Conservation (phyloP, 1,139 yeast genomes). For the Candida tunisiensis region DNA sequence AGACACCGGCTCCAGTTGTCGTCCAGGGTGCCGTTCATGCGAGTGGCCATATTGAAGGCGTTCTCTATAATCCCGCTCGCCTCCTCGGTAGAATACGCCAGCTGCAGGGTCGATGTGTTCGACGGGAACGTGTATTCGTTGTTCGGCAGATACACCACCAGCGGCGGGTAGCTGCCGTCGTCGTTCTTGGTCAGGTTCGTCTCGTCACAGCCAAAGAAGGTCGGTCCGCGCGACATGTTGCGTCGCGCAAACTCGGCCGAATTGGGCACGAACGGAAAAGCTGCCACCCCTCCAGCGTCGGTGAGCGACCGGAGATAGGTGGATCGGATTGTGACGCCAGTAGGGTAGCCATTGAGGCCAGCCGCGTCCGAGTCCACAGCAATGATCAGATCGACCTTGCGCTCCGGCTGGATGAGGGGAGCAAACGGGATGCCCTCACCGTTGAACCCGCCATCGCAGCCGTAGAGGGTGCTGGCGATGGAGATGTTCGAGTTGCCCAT, state of each 20-base stretch:
- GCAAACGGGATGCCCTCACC: slow-evolving; percentile 59
- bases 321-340: slow-evolving; percentile 32
- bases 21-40: slow-evolving; percentile 58
- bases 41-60: slow-evolving; percentile 66
- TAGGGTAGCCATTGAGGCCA: slow-evolving; percentile 32
- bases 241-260: slow-evolving; percentile 34
- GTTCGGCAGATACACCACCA: slow-evolving; percentile 69
- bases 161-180: slow-evolving; percentile 33
- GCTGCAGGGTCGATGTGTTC: slow-evolving; percentile 56
- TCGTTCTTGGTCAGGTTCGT: slow-evolving; percentile 29
- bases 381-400: slow-evolving; percentile 59
- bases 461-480: slow-evolving; percentile 25
- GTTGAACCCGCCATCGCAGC: slow-evolving; percentile 84
- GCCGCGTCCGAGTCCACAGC: slow-evolving; percentile 87
- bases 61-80: slow-evolving; percentile 48
- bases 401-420: slow-evolving; percentile 56
- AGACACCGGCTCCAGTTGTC: slow-evolving; percentile 64
- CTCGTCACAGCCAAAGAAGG: slow-evolving; percentile 70
- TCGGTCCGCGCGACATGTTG: slow-evolving; percentile 41
- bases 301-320: slow-evolving; percentile 53
- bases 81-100: slow-evolving; percentile 43
- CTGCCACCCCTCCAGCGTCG: slow-evolving; percentile 38
- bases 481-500: slow-evolving; percentile 23
- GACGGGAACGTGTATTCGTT: slow-evolving; percentile 49
- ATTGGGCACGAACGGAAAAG: slow-evolving; percentile 85